Evolutionary conservation across 768 basidiomycete species (phyloP), one percentile per base, ranked within the genome.

Genomic region (Suillus alpinus): DNA sequence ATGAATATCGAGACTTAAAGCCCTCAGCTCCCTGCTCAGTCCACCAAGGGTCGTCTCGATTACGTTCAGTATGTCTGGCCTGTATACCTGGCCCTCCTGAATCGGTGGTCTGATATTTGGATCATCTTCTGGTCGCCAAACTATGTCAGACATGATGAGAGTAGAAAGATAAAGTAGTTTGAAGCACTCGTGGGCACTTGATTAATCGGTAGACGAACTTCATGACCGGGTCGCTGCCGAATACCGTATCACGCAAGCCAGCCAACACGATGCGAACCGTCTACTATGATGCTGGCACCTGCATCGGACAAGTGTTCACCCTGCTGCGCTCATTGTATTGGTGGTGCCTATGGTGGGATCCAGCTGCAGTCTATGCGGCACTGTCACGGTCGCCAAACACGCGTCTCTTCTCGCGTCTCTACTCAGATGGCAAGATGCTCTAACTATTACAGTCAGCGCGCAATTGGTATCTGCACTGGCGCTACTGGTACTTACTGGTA

Each of bases 1-100:
- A 63, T 88, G 89, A 20, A 94, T 90, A 67, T 89, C 86, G 36
- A 89, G 72, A 68, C 89, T 92, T 26, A 93, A 73, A 47, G 66
- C 73, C 58, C 84, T 78, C 57, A 92, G 71, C 52, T 86, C 84
- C 0, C 71, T 68, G 62, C 85, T 79, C 20, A 89, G 74, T 26
- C 71, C 76, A 59, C 78, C 69, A 44, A 92, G 81, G 59, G 78
- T 80, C 20, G 74, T 68, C 62, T 86, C 86, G 46, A 91, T 87
- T 26, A 81, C 80, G 60, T 83, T 73, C 39, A 88, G 73, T 12
- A 88, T 78, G 57, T 89, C 86, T 2, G 82, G 82, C 43, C 83
- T 76, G 65, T 81, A 86, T 16, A 88, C 73, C 4, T 69, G 66
- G 20, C 74, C 73, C 47, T 64, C 61, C 34, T 66, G 50, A 58